Conservation (phyloP, 345 rosid genomes). For the Eucalyptus paniculata region DNA sequence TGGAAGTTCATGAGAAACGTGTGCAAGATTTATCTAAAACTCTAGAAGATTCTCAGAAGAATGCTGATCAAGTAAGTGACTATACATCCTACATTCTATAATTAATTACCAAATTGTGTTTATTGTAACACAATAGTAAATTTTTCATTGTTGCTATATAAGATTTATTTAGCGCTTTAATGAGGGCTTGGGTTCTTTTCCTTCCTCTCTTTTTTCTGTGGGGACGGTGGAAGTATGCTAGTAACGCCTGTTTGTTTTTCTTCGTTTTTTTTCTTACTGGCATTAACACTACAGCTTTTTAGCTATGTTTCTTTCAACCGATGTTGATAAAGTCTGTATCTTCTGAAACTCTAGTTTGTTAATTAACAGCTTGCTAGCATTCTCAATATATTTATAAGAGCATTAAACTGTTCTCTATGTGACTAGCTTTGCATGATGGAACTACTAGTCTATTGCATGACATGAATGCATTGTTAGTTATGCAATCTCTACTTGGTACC, state of each 20-base stretch:
- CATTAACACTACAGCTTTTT: not conserved
- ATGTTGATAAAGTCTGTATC: not conserved
- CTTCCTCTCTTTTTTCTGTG: not conserved
- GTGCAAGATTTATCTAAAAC: conserved; percentile 68
- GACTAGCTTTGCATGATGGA: not conserved
- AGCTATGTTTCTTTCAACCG: not conserved
- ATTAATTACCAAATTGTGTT: not conserved
- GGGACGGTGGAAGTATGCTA: not conserved
- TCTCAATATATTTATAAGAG: not conserved
- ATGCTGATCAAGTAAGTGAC: conserved; percentile 42
- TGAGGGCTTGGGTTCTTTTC: not conserved
- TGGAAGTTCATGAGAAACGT: conserved; percentile 63
- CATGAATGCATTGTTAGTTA: not conserved
- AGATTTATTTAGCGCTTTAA: not conserved
- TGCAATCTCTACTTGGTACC: not conserved
- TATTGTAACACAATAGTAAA: not conserved
- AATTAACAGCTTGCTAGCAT: not conserved
- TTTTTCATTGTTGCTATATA: not conserved
- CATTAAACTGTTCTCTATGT: not conserved
- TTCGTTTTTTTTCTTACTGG: not conserved
- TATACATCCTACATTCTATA: not conserved
- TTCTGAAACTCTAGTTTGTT: not conserved
- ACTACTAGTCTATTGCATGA: not conserved
- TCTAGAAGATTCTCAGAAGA: conserved; percentile 66
- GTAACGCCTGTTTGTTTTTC: not conserved